Base-by-base conservation (phyloP, 2,329 filamentous ascomycete species). In the Tolypocladium guangdongense region DNA sequence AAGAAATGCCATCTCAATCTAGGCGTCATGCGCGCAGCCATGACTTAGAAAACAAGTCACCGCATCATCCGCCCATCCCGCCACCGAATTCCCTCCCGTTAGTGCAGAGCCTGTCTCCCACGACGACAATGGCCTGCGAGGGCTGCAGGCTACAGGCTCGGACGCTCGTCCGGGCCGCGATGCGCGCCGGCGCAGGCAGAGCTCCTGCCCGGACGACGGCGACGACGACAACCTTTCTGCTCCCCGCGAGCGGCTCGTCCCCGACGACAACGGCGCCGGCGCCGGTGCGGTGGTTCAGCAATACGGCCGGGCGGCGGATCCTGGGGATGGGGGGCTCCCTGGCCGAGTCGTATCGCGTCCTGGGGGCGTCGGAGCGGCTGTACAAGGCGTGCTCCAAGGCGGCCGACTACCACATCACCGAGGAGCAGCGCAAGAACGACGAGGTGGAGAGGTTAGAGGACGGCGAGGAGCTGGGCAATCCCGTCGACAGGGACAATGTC, bases 381-480 rank as follows among this genome's bases (percentile, higher is more conserved):
- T 91, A 90, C 74, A 84, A 87, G 65, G 78, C 82, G 57, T 95
- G 89, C 71, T 80, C 84, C 10, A 72, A 71, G 54, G 82, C 87
- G 58, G 90, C 87, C 47, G 81, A 84, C 57, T 96, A 96, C 70
- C 81, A 75, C 51, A 88, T 95, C 54, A 81, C 86, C 2, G 78
- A 86, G 59, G 76, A 82, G 52, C 74, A 80, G 50, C 76, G 86
- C 59, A 85, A 85, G 60, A 81, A 82, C 4, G 82, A 78, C 0
- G 77, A 81, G 49, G 80, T 93, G 52, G 80, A 83, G 32, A 86
- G 83, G 67, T 87, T 87, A 3, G 82, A 81, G 52, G 83, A 86
- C 35, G 91, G 90, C 10, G 88, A 95, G 67, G 89, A 97, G 68
- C 68, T 97, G 49, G 91, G 92, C 18, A 56, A 59, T 4, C 61